A percentile compares a stretch with the other conserved stretches of the same genome.
These are phyloP conservation scores for Xylariaceae sp. DNA, from an alignment of 2,329 filamentous ascomycete species.

Conservation along the genomic window DNA sequence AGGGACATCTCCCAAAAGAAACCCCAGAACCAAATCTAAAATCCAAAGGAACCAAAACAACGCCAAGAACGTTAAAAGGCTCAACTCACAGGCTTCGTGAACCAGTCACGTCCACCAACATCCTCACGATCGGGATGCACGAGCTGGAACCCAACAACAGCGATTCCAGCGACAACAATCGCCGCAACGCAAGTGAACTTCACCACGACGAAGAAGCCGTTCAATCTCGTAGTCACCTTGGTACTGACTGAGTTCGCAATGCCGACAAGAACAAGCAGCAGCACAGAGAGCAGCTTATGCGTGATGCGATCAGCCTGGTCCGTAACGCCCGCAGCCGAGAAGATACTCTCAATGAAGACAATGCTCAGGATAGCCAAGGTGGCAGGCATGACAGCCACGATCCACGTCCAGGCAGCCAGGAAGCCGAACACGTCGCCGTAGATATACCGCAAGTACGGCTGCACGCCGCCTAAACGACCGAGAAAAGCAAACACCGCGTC, in stretches of 20 bases:
- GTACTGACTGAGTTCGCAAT: conserved; percentile 53
- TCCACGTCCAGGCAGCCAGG: conserved; percentile 60
- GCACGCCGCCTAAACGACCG: conserved; percentile 47
- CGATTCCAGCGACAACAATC: conserved; percentile 45
- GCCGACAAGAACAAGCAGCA: conserved; percentile 43
- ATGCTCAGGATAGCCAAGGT: conserved; percentile 60
- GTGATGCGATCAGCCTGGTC: conserved; percentile 36
- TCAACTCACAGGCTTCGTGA: conserved; percentile 33
- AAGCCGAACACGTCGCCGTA: conserved; percentile 59
- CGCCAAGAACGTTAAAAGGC: not conserved
- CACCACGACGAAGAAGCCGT: conserved; percentile 50
- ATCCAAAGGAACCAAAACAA: not conserved
- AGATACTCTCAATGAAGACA: conserved; percentile 57
- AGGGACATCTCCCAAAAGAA: no score
- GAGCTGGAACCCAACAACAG: conserved; percentile 41
- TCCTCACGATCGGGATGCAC: conserved; percentile 34
- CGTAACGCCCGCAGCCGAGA: conserved; percentile 45
- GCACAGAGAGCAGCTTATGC: conserved; percentile 49
- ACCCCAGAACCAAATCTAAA: no score
- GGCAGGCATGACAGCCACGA: conserved; percentile 59
- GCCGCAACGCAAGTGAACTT: conserved; percentile 48
- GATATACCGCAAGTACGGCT: conserved; percentile 57
- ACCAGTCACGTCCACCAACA: conserved; percentile 48
- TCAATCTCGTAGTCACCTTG: conserved; percentile 49
- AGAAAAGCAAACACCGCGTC: not conserved